Conservation (phyloP, 2,329 filamentous ascomycete species). For the Neofusicoccum kwambonambiense region DNA sequence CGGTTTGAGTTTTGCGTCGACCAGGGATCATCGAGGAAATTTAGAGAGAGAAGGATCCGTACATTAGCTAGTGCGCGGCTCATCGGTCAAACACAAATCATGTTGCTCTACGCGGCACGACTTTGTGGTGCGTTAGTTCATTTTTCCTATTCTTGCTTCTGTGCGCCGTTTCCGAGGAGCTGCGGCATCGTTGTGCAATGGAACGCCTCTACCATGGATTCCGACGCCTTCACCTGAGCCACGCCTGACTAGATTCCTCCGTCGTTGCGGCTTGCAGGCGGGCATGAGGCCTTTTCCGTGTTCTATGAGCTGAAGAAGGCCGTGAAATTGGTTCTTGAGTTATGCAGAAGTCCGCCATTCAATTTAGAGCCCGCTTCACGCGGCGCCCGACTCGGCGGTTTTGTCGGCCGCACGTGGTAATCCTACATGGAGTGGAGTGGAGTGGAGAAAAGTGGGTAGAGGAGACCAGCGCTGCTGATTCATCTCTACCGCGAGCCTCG, state of each 20-base stretch:
- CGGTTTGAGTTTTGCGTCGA: neutral
- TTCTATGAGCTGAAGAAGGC: constrained; percentile 4
- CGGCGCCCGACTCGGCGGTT: neutral
- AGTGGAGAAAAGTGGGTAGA: neutral
- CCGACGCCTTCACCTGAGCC: neutral
- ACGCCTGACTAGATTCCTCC: neutral
- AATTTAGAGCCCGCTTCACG: neutral
- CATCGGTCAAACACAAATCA: constrained; percentile 16
- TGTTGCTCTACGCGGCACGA: constrained; percentile 15
- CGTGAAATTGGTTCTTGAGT: neutral
- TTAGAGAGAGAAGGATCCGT: neutral
- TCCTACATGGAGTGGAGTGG: constrained; percentile 12
- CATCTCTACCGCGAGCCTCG: neutral
- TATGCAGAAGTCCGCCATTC: constrained; percentile 10
- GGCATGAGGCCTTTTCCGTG: neutral
- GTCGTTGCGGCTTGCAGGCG: neutral
- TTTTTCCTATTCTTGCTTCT: constrained; percentile 15
- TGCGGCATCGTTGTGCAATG: constrained; percentile 8
- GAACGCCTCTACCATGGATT: constrained; percentile 3
- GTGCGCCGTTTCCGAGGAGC: neutral
- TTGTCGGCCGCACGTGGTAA: neutral
- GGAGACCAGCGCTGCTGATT: neutral
- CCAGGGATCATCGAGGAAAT: constrained; percentile 4
- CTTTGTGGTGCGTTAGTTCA: neutral
- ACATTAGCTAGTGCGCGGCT: constrained; percentile 9